Evolutionary conservation across 169 alveolate species (phyloP).

Genomic region (Plasmodium adleri): DNA sequence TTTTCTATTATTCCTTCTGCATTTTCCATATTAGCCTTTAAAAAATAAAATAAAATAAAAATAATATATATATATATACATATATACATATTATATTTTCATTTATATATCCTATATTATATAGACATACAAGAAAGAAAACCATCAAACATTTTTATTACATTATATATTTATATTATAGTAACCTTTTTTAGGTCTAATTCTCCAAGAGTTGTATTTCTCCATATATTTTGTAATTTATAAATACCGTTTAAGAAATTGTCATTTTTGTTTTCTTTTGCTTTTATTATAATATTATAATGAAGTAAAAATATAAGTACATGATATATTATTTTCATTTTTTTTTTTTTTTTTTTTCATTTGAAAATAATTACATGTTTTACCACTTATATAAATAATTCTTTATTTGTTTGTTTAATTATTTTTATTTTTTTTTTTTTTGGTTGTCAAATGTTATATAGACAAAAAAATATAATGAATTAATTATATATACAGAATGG

Average conservation of each 20-base stretch:
- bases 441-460: too few species aligned
- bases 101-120: neutral
- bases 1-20: neutral
- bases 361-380: slow-evolving; percentile 9
- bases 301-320: slow-evolving; percentile 32
- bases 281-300: slow-evolving; percentile 19
- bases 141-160: too few species aligned
- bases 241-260: neutral
- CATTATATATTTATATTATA: neutral
- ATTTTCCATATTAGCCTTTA: neutral
- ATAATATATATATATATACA: neutral
- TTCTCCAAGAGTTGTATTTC: slow-evolving; percentile 4
- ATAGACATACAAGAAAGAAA: too few species aligned
- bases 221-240: slow-evolving; percentile 19
- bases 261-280: slow-evolving; percentile 6
- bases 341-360: neutral
- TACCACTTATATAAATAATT: neutral
- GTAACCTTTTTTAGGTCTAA: slow-evolving; percentile 16
- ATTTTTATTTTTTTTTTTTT: too few species aligned
- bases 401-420: too few species aligned
- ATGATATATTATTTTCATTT: slow-evolving; percentile 39
- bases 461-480: too few species aligned
- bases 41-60: slow-evolving; percentile 9
- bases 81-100: neutral
- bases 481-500: too few species aligned